Evolutionary conservation across 2,329 filamentous ascomycete species (phyloP).

Genomic region (Pseudocercospora musae): DNA sequence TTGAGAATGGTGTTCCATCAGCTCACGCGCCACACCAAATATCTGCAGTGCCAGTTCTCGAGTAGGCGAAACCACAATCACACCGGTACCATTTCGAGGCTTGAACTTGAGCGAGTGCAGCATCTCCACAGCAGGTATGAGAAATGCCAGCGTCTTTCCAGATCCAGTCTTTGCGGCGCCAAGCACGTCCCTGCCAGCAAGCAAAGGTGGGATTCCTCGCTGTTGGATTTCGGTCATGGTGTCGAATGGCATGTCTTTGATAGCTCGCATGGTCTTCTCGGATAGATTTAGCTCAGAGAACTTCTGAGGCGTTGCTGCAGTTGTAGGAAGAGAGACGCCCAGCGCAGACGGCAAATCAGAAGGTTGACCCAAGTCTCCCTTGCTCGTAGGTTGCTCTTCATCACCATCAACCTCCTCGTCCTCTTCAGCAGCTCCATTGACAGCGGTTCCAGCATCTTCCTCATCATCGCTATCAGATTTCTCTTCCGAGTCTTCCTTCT

Average conservation of each 20-base stretch:
- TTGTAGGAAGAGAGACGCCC: conserved; percentile 57
- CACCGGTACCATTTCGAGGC: conserved; percentile 86
- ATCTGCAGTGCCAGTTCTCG: conserved; percentile 93
- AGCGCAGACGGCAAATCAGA: conserved; percentile 54
- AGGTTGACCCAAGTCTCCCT: conserved; percentile 36
- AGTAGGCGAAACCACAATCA: conserved; percentile 88
- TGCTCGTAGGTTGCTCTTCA: conserved; percentile 9
- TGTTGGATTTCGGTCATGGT: conserved; percentile 95
- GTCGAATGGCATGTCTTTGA: conserved; percentile 87
- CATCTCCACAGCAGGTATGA: conserved; percentile 94
- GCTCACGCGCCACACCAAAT: conserved; percentile 87
- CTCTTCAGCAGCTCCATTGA: conserved; percentile 32
- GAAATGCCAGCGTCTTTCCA: conserved; percentile 91
- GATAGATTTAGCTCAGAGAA: conserved; percentile 83
- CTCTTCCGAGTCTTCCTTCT: conserved; percentile 32
- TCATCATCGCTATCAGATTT: conserved; percentile 33
- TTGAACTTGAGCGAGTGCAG: conserved; percentile 87
- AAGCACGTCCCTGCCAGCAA: conserved; percentile 87
- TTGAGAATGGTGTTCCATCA: conserved; percentile 90
- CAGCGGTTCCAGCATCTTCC: conserved; percentile 27
- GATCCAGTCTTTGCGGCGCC: conserved; percentile 95
- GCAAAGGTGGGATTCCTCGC: conserved; percentile 77
- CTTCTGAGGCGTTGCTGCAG: conserved; percentile 61
- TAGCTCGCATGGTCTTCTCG: conserved; percentile 82
- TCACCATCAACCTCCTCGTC: conserved; percentile 33